phyloP scores from a whole-genome alignment of 2,329 filamentous ascomycete genomes.

The Chalaropsis ovoidea region DNA sequence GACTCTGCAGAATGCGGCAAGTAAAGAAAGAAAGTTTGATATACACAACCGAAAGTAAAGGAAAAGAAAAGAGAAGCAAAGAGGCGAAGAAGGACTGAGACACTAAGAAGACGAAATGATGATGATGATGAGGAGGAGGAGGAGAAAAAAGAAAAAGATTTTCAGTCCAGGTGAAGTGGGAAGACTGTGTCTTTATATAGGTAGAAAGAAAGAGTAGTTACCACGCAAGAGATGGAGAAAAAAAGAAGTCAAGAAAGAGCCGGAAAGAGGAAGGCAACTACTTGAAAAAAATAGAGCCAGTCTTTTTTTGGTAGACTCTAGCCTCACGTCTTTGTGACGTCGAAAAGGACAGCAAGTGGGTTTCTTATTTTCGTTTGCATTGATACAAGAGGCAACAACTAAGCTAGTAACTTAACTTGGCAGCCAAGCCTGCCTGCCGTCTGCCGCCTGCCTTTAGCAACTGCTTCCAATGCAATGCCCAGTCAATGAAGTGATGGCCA shows the following conservation, averaged over 20 bases:
- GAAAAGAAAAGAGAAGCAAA: background rate
- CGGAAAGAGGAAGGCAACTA: background rate
- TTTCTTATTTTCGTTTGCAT: conserved; percentile 4
- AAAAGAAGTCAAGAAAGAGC: background rate
- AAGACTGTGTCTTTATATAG: background rate
- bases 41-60: conserved; percentile 5
- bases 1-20: background rate
- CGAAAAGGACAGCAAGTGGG: conserved; percentile 27
- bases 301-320: conserved; percentile 8
- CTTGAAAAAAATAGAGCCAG: background rate
- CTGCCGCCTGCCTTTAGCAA: too few relatives aligned
- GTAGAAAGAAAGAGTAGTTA: background rate
- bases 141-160: background rate
- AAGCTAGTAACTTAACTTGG: too few relatives aligned
- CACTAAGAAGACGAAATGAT: background rate
- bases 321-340: background rate
- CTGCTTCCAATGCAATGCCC: background rate
- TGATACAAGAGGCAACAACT: background rate
- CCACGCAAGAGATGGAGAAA: background rate
- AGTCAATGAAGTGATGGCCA: background rate
- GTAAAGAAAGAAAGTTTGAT: background rate
- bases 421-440: too few relatives aligned
- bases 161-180: background rate
- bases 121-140: background rate
- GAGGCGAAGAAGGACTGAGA: too few relatives aligned